Base-by-base conservation (phyloP, 345 rosid species). In the Rhizophora mangle region DNA sequence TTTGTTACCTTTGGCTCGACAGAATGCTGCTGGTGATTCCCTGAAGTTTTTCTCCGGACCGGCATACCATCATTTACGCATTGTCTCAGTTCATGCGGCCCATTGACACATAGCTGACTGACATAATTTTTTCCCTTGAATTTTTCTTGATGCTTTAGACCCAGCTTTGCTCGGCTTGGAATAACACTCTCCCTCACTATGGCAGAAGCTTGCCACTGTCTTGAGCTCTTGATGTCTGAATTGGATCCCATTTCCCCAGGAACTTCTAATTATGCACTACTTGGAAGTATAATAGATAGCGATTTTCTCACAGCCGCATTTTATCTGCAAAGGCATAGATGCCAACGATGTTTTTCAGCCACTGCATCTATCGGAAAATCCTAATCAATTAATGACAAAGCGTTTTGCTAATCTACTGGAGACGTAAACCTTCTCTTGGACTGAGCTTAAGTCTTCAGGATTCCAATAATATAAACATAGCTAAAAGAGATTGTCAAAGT, bases 141-240 rank as follows among this genome's bases (percentile, higher is more conserved):
- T 75, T 74, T 80, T 9, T 59, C 89, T 57, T 58, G 81, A 67
- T 65, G 70, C 74, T 73, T 82, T 26, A 62, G 63, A 24, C 56
- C 72, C 62, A 55, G 72, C 54, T 31, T 67, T 72, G 73, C 83
- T 24, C 68, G 79, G 43, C 49, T 64, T 8, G 68, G 62, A 1
- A 32, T 70, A 60, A 30, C 61, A 61, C 75, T 72, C 71, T 86
- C 88, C 74, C 79, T 83, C 72, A 64, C 78, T 36, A 62, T 59
- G 71, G 67, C 79, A 30, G 82, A 74, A 66, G 61, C 62, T 24
- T 71, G 72, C 60, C 58, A 79, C 63, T 65, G 78, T 55, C 73
- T 79, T 32, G 82, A 77, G 63, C 79, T 72, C 71, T 56, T 81
- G 32, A 72, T 60, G 68, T 78, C 83, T 31, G 19, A 67, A 80